Base-by-base conservation (phyloP, 148 eudicot genomes). In the Rhododendron henanense region DNA sequence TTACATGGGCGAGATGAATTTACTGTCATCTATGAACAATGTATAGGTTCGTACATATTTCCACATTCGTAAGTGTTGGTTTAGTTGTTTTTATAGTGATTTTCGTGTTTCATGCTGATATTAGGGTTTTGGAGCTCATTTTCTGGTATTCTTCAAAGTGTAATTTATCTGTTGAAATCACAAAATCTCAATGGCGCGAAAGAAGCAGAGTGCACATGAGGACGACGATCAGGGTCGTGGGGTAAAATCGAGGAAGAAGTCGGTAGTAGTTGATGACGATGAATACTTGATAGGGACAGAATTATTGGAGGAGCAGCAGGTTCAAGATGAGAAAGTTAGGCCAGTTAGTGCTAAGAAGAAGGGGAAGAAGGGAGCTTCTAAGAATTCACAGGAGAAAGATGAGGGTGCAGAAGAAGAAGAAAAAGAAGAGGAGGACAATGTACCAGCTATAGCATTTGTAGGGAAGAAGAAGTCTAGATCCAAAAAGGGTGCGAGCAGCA, bases 401-500 rank as follows among this genome's bases (percentile, higher is more conserved):
- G 91, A 92, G 31, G 95, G 90, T 81, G 88, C 82, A 3, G 92
- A 73, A 47, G 91, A 85, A 47, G 89, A 83, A 45, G 45, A 41
- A 41, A 41, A 83, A 11, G 94, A 82, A 82, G 94, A 89, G n/a
- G 57, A 44, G 61, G 93, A 84, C 25, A 90, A 82, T 59, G 87
- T 18, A 84, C 73, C 88, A 1, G 89, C 74, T 9, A 50, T 81
- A 13, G 83, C 83, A 51, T 89, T 92, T 90, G 57, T 81, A 55
- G 98, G 96, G 21, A 93, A 91, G 85, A 94, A 92, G 93, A 93
- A 91, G 87, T 84, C 92, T 0, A 95, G 92, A 86, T 88, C 89
- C 21, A 93, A 93, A 69, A 93, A 90, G 83, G 80, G 88, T 88
- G 90, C 80, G 33, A 83, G 28, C 81, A 89, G 19, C 85, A 87